These are phyloP conservation scores for Fomitopsis betulina DNA, from an alignment of 1,284 basidiomycete genomes.

Conservation along the genomic window DNA sequence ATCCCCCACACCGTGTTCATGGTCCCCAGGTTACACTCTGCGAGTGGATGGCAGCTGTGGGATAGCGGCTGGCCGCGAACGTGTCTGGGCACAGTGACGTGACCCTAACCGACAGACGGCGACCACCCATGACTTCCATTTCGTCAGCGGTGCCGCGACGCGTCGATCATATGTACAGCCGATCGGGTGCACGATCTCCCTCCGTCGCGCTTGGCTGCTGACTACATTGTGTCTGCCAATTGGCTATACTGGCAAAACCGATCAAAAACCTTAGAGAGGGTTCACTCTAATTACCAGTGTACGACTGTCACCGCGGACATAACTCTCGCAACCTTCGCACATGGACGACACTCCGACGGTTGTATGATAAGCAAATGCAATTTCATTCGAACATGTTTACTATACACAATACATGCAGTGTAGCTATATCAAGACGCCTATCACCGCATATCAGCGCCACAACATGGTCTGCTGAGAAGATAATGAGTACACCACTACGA, in stretches of 20 bases:
- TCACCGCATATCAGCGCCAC: no score
- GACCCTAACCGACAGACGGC: not conserved
- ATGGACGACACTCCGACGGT: no score
- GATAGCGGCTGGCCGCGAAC: not conserved
- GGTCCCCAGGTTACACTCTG: slow-evolving; percentile 18
- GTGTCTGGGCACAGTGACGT: not conserved
- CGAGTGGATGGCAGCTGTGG: slow-evolving; percentile 6
- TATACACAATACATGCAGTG: not conserved
- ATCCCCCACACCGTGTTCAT: slow-evolving; percentile 1
- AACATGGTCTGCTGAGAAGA: no score
- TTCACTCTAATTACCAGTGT: no score
- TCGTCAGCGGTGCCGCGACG: not conserved
- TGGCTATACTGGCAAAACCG: no score
- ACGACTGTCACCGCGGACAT: no score
- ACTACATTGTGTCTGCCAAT: no score
- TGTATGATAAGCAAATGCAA: not conserved
- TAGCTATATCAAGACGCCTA: not conserved
- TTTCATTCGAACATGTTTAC: not conserved
- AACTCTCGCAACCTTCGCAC: no score
- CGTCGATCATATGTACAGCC: slow-evolving; percentile 27
- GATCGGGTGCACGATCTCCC: not conserved
- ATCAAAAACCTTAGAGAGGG: no score
- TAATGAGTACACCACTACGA: not conserved
- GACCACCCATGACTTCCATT: not conserved
- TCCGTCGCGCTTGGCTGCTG: not conserved